Conservation (phyloP, 2,329 filamentous ascomycete species). For the Microdochium paspali region DNA sequence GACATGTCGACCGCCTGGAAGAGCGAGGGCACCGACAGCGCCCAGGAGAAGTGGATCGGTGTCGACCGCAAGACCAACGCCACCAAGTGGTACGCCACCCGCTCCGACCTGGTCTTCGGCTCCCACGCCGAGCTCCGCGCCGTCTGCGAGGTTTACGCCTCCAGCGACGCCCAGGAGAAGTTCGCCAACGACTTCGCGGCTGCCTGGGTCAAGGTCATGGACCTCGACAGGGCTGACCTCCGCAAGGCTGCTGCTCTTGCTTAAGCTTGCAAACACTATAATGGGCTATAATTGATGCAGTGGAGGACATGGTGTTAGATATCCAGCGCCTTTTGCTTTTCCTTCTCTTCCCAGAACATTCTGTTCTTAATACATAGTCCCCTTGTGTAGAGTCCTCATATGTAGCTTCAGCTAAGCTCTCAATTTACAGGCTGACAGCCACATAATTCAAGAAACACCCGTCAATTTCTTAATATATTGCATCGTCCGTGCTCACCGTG, state of each 20-base stretch:
- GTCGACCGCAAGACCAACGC: slow-evolving; percentile 54
- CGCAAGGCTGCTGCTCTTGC: not conserved
- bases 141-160: slow-evolving; percentile 60
- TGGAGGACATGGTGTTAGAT: not conserved
- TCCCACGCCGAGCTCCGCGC: slow-evolving; percentile 67
- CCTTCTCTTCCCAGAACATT: too few relatives aligned
- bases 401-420: too few relatives aligned
- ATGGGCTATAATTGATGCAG: not conserved
- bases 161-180: slow-evolving; percentile 47
- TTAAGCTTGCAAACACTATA: not conserved
- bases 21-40: slow-evolving; percentile 29
- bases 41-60: slow-evolving; percentile 51
- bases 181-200: slow-evolving; percentile 63
- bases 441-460: too few relatives aligned
- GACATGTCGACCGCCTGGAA: slow-evolving; percentile 60
- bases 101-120: slow-evolving; percentile 61
- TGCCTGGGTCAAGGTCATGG: slow-evolving; percentile 68
- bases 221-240: slow-evolving; percentile 62
- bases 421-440: too few relatives aligned
- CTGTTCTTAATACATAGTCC: too few relatives aligned
- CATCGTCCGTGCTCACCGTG: too few relatives aligned
- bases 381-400: too few relatives aligned
- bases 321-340: too few relatives aligned
- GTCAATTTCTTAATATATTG: too few relatives aligned
- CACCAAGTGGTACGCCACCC: slow-evolving; percentile 61